These are phyloP conservation scores for Arctostaphylos glauca DNA, from an alignment of 148 eudicot species.

Conservation along the genomic window DNA sequence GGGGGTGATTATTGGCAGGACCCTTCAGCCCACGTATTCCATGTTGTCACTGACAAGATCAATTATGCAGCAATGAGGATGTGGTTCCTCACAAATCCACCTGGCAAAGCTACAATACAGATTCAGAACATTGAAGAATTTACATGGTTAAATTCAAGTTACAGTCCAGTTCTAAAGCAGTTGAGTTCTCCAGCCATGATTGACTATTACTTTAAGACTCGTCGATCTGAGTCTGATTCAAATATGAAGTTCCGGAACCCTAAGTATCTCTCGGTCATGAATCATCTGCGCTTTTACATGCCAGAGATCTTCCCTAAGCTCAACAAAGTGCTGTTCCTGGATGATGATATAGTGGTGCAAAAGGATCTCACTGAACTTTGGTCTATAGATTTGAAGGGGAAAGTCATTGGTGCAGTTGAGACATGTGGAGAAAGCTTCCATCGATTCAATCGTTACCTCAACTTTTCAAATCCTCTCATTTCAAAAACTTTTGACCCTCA, in stretches of 20 bases:
- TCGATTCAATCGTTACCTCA: conserved; percentile 82
- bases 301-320: conserved; percentile 90
- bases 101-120: conserved; percentile 65
- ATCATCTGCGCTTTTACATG: conserved; percentile 92
- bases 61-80: conserved; percentile 94
- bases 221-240: conserved; percentile 64
- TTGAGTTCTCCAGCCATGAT: conserved; percentile 73
- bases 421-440: conserved; percentile 85
- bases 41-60: conserved; percentile 81
- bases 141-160: conserved; percentile 84
- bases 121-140: conserved; percentile 80
- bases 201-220: conserved; percentile 74
- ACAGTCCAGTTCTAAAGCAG: conserved; percentile 83
- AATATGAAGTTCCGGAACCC: conserved; percentile 82
- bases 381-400: conserved; percentile 74
- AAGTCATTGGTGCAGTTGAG: conserved; percentile 85
- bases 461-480: conserved; percentile 80
- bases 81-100: conserved; percentile 83
- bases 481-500: conserved; percentile 72
- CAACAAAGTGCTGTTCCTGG: conserved; percentile 72
- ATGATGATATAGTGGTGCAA: conserved; percentile 84
- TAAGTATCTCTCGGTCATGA: conserved; percentile 78
- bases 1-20: conserved; percentile 40
- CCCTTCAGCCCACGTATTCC: conserved; percentile 79
- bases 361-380: conserved; percentile 81